Base-by-base conservation (phyloP, 257 asterid species). In the Ajuga chamaepitys region DNA sequence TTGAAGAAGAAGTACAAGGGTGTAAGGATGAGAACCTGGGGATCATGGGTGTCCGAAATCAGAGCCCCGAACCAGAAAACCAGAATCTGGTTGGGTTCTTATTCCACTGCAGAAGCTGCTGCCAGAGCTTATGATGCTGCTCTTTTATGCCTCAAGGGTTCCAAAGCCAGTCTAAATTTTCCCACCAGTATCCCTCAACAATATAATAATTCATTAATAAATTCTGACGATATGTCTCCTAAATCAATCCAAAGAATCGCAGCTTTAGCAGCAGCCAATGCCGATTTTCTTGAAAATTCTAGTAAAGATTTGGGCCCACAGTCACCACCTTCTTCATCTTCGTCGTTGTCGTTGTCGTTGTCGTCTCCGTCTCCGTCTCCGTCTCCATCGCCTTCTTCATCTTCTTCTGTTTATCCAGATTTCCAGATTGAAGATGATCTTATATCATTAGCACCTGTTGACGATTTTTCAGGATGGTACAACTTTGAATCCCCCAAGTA, bases 81-180 rank as follows among this genome's bases (percentile, higher is more conserved):
- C 32, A 76, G 97, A 72, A 93, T 93, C 9, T 93, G 99, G 99
- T 54, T 93, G 17, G 99, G 99, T 3, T 93, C 99, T 1, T 89
- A 93, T 37, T 93, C 99, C 0, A 87, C 97, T 0, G 81, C 99
- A 0, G 99, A 93, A 70, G 95, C 96, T 9, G 99, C 99, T 2
- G 99, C 99, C 0, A 83, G 95, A 76, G 99, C 99, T 22, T 93
- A 93, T 34, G 99, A 93, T 62, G 99, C 96, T 3, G 99, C 97
- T 0, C 95, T 89, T 2, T 17, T 85, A 21, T 88, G 96, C 63
- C 90, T 88, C 9, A 89, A 85, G 28, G 98, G 96, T 37, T 48
- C 91, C 1, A 74, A 88, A 1, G 85, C 94, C 46, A 89, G 73
- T 72, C 83, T 89, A 38, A 93, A 89, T 66, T 91, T 91, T 50